Evolutionary conservation across 306 rosid genomes (phyloP).

Genomic region (Nissolia schottii): DNA sequence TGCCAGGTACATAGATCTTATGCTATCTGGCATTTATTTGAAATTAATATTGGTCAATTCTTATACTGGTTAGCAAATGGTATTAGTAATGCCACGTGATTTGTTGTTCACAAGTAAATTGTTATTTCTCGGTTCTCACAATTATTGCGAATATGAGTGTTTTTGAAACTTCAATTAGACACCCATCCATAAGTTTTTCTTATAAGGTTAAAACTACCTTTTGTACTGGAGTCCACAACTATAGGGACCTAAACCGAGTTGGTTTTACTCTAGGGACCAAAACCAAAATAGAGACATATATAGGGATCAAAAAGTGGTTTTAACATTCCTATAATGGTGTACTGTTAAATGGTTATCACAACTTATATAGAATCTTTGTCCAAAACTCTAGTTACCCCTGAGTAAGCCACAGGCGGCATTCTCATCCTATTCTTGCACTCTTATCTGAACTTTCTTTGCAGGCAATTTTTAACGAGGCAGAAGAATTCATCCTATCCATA

Average conservation of each 20-base stretch:
- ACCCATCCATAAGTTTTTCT: not conserved
- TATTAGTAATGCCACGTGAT: not conserved
- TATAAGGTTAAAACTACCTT: too few relatives aligned
- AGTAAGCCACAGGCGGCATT: not conserved
- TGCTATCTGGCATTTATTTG: not conserved
- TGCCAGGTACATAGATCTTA: constrained; percentile 53
- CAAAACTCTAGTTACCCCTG: not conserved
- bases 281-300: too few relatives aligned
- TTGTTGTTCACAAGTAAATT: not conserved
- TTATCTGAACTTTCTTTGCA: constrained; percentile 29
- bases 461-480: constrained; percentile 79
- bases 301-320: too few relatives aligned
- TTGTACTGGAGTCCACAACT: too few relatives aligned
- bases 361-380: not conserved
- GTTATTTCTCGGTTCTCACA: not conserved
- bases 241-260: too few relatives aligned
- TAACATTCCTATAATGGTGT: too few relatives aligned
- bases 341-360: not conserved
- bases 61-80: not conserved
- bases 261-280: too few relatives aligned
- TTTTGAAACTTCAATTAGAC: not conserved
- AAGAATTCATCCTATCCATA: constrained; percentile 78
- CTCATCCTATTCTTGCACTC: not conserved
- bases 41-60: not conserved
- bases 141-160: not conserved